Evolutionary conservation across 2,329 filamentous ascomycete genomes (phyloP), one percentile per base, ranked within the genome.

Genomic region (Dothistroma septosporum): DNA sequence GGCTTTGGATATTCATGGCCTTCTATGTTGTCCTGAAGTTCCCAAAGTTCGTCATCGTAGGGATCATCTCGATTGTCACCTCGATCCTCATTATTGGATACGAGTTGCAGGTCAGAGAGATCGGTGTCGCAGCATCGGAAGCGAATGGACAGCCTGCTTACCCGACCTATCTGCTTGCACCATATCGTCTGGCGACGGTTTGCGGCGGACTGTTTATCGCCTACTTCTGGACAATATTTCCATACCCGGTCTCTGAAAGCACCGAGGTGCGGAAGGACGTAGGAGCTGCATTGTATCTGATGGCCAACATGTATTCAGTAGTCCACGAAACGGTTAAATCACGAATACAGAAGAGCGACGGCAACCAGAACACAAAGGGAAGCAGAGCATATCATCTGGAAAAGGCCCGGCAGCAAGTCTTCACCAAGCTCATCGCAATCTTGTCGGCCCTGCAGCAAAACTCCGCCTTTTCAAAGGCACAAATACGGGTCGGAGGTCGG

Each of bases 191-290:
- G 0, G 88, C 86, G 0, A 83, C 82, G 1, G 87, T 92, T 0
- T 79, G 82, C 0, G 87, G 79, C 1, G 89, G 89, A 55, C 83
- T 88, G 44, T 78, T 83, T 0, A 84, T 91, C 0, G 87, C 88
- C 2, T 91, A 90, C 70, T 79, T 92, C 69, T 92, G 88, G 88
- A 91, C 88, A 0, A 82, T 90, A 60, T 90, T 91, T 70, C 89
- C 89, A 0, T 88, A 83, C 63, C 88, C 89, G 0, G 80, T 90
- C 47, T 87, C 87, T 0, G 89, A 91, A 67, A 85, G 88, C 53
- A 85, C 85, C 1, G 85, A 85, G 68, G 79, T 92, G 7, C 83
- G 89, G 9, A 84, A 85, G 65, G 87, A 88, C 64, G 77, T 92
- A 1, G 87, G 88, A 4, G 83, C 83, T 0, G 84, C 87, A 0